phyloP scores from a whole-genome alignment of 129 eudicot genomes.

The Lactuca sativa region DNA sequence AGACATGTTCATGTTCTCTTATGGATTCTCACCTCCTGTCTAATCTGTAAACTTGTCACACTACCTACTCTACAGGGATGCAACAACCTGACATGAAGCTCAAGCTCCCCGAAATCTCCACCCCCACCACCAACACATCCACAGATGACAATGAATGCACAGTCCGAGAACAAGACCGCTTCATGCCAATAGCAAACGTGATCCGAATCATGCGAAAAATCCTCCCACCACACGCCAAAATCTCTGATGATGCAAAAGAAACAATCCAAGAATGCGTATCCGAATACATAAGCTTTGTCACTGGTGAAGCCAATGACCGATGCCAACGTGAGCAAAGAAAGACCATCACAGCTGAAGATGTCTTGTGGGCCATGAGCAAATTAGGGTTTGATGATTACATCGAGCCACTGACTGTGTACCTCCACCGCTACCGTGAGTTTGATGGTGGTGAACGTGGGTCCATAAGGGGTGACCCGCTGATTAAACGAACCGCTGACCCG shows the following conservation, averaged over 20 bases:
- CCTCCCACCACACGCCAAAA: slow-evolving; percentile 84
- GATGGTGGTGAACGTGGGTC: slow-evolving; percentile 80
- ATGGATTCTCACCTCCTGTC: background rate
- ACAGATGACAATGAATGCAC: slow-evolving; percentile 64
- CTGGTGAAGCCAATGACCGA: slow-evolving; percentile 89
- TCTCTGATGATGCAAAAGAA: slow-evolving; percentile 92
- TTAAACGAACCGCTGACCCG: slow-evolving; percentile 47
- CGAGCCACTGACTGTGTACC: slow-evolving; percentile 80
- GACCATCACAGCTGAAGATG: slow-evolving; percentile 97
- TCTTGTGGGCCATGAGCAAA: slow-evolving; percentile 97
- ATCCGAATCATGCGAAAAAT: slow-evolving; percentile 86
- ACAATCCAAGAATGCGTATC: slow-evolving; percentile 95
- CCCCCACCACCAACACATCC: slow-evolving; percentile 28
- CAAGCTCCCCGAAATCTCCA: slow-evolving; percentile 39
- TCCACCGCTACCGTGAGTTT: slow-evolving; percentile 72
- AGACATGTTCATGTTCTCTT: too few species aligned
- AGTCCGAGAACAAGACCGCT: slow-evolving; percentile 89
- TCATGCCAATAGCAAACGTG: slow-evolving; percentile 96
- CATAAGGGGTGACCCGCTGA: slow-evolving; percentile 56
- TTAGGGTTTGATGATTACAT: slow-evolving; percentile 94
- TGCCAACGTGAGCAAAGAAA: slow-evolving; percentile 97
- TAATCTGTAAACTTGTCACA: background rate
- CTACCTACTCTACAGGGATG: background rate
- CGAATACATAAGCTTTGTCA: slow-evolving; percentile 92
- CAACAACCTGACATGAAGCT: slow-evolving; percentile 35